These are phyloP conservation scores for Lanmaoa pseudosensibilis DNA, from an alignment of 768 basidiomycete species.

Conservation along the genomic window DNA sequence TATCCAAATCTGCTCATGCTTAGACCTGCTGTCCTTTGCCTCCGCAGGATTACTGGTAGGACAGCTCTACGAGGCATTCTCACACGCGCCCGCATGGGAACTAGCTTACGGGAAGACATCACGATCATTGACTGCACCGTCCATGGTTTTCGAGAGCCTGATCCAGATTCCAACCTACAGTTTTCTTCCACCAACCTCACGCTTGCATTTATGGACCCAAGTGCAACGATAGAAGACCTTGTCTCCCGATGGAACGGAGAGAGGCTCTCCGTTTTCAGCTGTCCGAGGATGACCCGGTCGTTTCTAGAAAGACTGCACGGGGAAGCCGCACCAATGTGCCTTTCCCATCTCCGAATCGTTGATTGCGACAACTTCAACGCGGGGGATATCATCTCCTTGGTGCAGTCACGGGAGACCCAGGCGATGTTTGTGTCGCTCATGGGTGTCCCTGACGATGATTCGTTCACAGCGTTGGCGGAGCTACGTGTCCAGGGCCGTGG, in stretches of 20 bases:
- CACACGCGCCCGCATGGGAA: neutral
- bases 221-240: slow-evolving; percentile 3
- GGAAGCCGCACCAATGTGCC: neutral
- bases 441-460: neutral
- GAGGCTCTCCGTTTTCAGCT: slow-evolving; percentile 1
- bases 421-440: slow-evolving; percentile 6
- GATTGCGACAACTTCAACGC: slow-evolving; percentile 10
- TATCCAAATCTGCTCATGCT: neutral
- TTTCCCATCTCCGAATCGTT: slow-evolving; percentile 4
- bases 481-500: slow-evolving; percentile 5
- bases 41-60: slow-evolving; percentile 2
- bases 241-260: slow-evolving; percentile 8
- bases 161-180: neutral
- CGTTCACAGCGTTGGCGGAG: neutral
- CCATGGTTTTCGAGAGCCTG: neutral
- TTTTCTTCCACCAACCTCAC: slow-evolving; percentile 4
- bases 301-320: slow-evolving; percentile 4
- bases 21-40: neutral
- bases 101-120: neutral
- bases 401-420: slow-evolving; percentile 3
- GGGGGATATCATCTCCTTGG: slow-evolving; percentile 1
- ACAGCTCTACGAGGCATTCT: slow-evolving; percentile 1
- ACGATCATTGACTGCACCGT: slow-evolving; percentile 6
- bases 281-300: neutral
- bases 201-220: neutral